Conservation (phyloP, 345 rosid genomes). For the Gynandropsis gynandra region DNA sequence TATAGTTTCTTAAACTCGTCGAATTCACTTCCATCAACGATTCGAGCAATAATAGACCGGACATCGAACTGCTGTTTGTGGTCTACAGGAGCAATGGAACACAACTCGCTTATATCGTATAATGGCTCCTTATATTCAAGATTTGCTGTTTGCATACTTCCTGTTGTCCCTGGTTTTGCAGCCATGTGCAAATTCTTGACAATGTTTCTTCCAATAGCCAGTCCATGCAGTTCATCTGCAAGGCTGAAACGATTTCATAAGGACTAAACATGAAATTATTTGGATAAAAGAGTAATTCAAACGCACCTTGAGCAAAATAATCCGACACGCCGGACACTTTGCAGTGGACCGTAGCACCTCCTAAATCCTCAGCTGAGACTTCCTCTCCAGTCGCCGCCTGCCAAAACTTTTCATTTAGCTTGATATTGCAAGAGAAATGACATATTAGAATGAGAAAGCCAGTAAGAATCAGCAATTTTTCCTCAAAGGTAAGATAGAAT, state of each 20-base stretch:
- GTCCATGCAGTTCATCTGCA: constrained; percentile 93
- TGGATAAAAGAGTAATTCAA: not conserved
- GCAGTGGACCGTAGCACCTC: constrained; percentile 88
- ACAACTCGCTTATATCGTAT: constrained; percentile 72
- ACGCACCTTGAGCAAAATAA: constrained; percentile 92
- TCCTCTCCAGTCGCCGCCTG: constrained; percentile 99
- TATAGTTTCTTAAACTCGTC: constrained; percentile 95
- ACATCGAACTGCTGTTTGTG: constrained; percentile 87
- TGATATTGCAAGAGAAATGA: too few relatives aligned
- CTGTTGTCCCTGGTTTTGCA: constrained; percentile 40
- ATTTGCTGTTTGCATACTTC: constrained; percentile 30
- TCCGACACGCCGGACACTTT: constrained; percentile 91
- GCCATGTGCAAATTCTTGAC: constrained; percentile 89
- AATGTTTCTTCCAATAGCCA: constrained; percentile 84
- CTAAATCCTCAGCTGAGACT: constrained; percentile 90
- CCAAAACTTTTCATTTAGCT: too few relatives aligned
- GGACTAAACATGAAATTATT: constrained; percentile 6
- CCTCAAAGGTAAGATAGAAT: too few relatives aligned
- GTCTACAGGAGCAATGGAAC: constrained; percentile 87
- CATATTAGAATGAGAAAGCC: too few relatives aligned
- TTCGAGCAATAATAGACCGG: constrained; percentile 81
- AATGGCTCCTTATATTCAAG: constrained; percentile 60
- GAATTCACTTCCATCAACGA: constrained; percentile 92
- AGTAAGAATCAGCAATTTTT: too few relatives aligned
- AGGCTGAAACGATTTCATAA: constrained; percentile 25